phyloP scores from a whole-genome alignment of 1,139 yeast species.

The Lodderomyces jiufengensis region DNA sequence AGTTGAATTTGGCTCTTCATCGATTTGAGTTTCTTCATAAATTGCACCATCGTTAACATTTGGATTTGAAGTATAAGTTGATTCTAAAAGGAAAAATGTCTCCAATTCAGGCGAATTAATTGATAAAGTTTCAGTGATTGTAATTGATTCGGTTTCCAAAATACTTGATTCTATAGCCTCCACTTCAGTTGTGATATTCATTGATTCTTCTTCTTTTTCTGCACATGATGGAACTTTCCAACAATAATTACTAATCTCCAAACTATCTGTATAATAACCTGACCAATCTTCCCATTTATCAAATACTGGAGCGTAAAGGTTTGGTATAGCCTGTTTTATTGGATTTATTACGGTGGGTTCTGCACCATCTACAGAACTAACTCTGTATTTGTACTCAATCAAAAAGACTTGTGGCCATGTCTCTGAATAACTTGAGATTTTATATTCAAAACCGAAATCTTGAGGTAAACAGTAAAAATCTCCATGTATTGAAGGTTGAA shows the following conservation, averaged over 20 bases:
- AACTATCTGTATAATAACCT: background rate
- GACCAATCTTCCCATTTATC: background rate
- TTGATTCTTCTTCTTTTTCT: too few relatives aligned
- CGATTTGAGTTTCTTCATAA: too few relatives aligned
- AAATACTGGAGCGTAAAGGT: background rate
- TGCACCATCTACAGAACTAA: too few relatives aligned
- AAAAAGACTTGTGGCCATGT: background rate
- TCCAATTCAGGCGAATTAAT: too few relatives aligned
- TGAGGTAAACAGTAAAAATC: constrained; percentile 30
- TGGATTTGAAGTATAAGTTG: too few relatives aligned
- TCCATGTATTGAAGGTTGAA: constrained; percentile 17
- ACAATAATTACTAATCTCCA: constrained; percentile 4
- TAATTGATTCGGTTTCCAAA: too few relatives aligned
- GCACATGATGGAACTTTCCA: constrained; percentile 6
- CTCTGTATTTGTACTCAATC: background rate
- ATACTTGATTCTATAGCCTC: too few relatives aligned
- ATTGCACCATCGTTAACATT: too few relatives aligned
- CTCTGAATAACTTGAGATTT: constrained; percentile 3
- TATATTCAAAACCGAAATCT: constrained; percentile 22
- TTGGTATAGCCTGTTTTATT: background rate
- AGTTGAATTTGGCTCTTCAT: too few relatives aligned
- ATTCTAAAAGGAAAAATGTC: too few relatives aligned
- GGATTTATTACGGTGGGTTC: background rate
- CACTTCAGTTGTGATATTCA: too few relatives aligned
- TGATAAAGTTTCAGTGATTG: too few relatives aligned